Evolutionary conservation across 1,284 basidiomycete genomes (phyloP), one percentile per base, ranked within the genome.

Genomic region (Moesziomyces aphidis): DNA sequence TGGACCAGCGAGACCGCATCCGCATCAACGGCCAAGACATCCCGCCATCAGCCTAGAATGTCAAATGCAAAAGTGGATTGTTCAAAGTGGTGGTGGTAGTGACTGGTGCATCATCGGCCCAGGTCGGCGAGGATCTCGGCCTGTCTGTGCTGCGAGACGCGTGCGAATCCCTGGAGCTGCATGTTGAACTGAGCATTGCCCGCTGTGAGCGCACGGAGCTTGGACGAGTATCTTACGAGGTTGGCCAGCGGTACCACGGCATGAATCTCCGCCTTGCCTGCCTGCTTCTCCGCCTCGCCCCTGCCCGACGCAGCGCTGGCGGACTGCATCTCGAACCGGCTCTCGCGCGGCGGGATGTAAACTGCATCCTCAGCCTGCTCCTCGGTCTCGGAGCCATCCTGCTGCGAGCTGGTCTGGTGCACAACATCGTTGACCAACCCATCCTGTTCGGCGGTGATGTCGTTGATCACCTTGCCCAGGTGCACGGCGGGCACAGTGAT

Each of bases 101-200:
- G 50, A 34, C 5, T 10, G 10, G 10, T 6, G 8, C 26, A 8
- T 48, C 49, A 55, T n/a, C 81, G 54, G 4, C 82, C 82, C 17
- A 83, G 23, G 50, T 78, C 75, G 9, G 59, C 46, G 26, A 83
- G 46, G 50, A 83, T 78, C 48, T 79, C 76, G 10, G 22, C 49
- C 66, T 83, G 75, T 17, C 81, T 68, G 26, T 65, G 61, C 9
- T 54, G 49, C 5, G 64, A 50, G 2, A 80, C 80, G 69, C 65
- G 89, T 86, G 87, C 89, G 85, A 93, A 95, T 6, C 93, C 93
- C 21, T 90, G 90, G 60, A 89, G 89, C 42, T 86, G 85, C 90
- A 93, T 92, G 79, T 93, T 92, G 77, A 93, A 94, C 22, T 88
- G 85, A 6, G 92, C 93, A 79, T 92, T 90, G 2, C 93, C 93